Evolutionary conservation across 257 asterid species (phyloP).

Genomic region (Orobanche coerulescens): DNA sequence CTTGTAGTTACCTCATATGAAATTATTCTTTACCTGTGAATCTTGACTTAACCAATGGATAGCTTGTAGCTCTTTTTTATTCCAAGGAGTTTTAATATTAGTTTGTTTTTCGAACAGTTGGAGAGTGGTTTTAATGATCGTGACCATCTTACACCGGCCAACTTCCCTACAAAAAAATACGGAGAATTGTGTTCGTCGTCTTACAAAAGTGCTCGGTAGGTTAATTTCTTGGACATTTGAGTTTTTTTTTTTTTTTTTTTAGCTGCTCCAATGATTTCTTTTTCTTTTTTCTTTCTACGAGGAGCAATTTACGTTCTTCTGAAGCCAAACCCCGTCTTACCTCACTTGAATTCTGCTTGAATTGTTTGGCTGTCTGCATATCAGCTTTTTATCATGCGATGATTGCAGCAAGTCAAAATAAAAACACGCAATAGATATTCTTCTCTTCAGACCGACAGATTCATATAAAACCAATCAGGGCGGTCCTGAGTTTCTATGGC

Average conservation of each 20-base stretch:
- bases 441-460: background rate
- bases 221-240: slow-evolving; percentile 1
- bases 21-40: background rate
- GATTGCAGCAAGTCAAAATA: background rate
- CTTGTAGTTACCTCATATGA: background rate
- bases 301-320: background rate
- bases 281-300: no score
- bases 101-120: slow-evolving; percentile 40
- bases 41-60: background rate
- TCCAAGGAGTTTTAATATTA: slow-evolving; percentile 3
- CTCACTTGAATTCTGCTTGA: background rate
- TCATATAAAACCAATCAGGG: no score
- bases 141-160: slow-evolving; percentile 55
- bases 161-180: slow-evolving; percentile 63
- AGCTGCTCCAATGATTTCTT: background rate
- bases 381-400: background rate
- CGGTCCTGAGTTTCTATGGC: no score
- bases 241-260: no score
- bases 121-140: slow-evolving; percentile 71
- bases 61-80: slow-evolving; percentile 1
- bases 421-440: background rate
- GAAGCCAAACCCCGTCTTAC: background rate
- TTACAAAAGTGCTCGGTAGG: slow-evolving; percentile 62
- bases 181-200: slow-evolving; percentile 52
- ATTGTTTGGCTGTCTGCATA: background rate